phyloP scores from a whole-genome alignment of 192 early-diverging fungal species.

The Backusella circina region DNA sequence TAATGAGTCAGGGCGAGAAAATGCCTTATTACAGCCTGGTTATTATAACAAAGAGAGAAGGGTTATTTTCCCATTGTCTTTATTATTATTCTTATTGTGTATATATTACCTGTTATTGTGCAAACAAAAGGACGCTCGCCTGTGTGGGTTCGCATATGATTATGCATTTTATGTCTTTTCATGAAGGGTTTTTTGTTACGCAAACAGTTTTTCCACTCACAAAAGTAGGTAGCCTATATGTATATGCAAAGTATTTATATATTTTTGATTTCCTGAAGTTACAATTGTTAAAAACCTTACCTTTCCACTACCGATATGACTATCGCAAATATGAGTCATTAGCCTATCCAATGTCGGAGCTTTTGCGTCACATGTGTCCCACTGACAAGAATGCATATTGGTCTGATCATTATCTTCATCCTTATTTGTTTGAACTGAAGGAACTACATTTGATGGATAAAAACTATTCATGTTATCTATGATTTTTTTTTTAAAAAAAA shows the following conservation, averaged over 20 bases:
- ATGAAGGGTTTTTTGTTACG: conserved; percentile 57
- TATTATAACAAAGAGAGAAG: background rate
- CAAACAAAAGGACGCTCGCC: conserved; percentile 72
- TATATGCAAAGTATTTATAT: too few species aligned
- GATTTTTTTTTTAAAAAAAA: background rate
- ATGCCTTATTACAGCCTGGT: conserved; percentile 59
- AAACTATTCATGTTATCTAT: background rate
- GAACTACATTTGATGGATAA: background rate
- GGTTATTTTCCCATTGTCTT: background rate
- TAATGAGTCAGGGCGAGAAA: conserved; percentile 69
- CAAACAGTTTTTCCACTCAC: conserved; percentile 44
- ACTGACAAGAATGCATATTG: conserved; percentile 17
- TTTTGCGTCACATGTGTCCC: conserved; percentile 7
- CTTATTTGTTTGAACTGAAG: background rate
- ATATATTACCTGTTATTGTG: conserved; percentile 30
- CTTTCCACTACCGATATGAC: conserved; percentile 52
- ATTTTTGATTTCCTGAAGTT: background rate
- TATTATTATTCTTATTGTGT: background rate
- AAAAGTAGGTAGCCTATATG: conserved; percentile 39
- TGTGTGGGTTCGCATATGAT: conserved; percentile 69
- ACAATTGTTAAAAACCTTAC: conserved; percentile 23
- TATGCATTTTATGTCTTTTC: conserved; percentile 64
- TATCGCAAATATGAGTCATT: conserved; percentile 46
- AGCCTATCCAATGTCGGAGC: conserved; percentile 16
- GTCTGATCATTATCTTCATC: background rate